Evolutionary conservation across 2,329 filamentous ascomycete species (phyloP).

Genomic region (Hymenoscyphus repandus): DNA sequence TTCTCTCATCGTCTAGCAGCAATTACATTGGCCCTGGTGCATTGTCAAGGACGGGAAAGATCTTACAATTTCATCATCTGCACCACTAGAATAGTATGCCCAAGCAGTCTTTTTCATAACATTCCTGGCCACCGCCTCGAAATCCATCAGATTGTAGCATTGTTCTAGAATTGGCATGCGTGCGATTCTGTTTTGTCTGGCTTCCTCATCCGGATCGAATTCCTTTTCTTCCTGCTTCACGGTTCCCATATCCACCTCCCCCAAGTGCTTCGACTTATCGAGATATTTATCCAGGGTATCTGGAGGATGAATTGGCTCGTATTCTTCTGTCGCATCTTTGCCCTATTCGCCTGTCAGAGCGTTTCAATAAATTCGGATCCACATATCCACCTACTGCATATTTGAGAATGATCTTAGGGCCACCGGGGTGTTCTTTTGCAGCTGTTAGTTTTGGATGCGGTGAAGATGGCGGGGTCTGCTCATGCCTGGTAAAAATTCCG

Average conservation of each 20-base stretch:
- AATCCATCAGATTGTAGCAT: slow-evolving; percentile 93
- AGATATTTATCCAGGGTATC: slow-evolving; percentile 86
- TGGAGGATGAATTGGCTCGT: slow-evolving; percentile 82
- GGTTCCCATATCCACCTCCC: slow-evolving; percentile 82
- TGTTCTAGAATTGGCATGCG: slow-evolving; percentile 76
- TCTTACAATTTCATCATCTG: slow-evolving; percentile 79
- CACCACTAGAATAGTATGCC: slow-evolving; percentile 95
- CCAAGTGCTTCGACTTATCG: slow-evolving; percentile 78
- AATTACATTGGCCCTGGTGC: slow-evolving; percentile 12
- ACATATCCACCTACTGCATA: slow-evolving; percentile 57
- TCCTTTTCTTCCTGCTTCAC: slow-evolving; percentile 63
- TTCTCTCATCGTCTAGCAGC: slow-evolving; percentile 74
- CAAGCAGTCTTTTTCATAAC: slow-evolving; percentile 96
- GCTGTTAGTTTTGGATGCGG: slow-evolving; percentile 8
- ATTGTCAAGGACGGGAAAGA: not conserved
- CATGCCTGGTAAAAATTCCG: slow-evolving; percentile 73
- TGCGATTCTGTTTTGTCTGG: slow-evolving; percentile 66
- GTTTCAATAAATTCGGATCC: not conserved
- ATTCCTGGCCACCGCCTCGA: slow-evolving; percentile 83
- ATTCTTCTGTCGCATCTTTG: slow-evolving; percentile 89
- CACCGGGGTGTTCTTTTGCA: slow-evolving; percentile 72
- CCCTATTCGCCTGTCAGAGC: too few species aligned
- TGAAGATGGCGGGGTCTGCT: slow-evolving; percentile 8
- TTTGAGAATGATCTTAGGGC: slow-evolving; percentile 89
- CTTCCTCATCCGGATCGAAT: slow-evolving; percentile 65